Base-by-base conservation (phyloP, 257 asterid species). In the Salvia splendens region DNA sequence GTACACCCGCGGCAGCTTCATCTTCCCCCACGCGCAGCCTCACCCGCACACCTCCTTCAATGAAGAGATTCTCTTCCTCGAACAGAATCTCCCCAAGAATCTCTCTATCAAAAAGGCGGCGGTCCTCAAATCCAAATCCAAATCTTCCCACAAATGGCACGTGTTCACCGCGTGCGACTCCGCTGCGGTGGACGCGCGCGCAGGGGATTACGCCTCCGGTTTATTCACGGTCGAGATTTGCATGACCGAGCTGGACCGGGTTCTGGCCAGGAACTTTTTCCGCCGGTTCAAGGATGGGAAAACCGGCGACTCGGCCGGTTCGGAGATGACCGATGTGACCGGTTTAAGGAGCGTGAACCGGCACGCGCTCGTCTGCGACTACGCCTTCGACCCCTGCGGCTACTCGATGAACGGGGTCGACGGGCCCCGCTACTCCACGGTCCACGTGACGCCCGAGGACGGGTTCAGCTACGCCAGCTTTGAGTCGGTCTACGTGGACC, bases 401-500 rank as follows among this genome's bases (percentile, higher is more conserved):
- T 94, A 94, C 64, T 94, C 99, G 0, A 94, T 94, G 99, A 94
- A 94, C 59, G 95, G 97, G 0, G 57, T 91, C 3, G 95, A 88
- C 30, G 81, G 80, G 8, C 74, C 76, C 66, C 93, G 96, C 35
- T 94, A 94, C 69, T 94, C 96, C 1, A 94, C 99, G 4, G 85
- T 94, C 51, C 99, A 94, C 62, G 99, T 94, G 11, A 94, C 99
- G 7, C 99, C 99, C 4, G 99, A 94, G 78, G 97, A 94, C 9
- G 99, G 92, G 1, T 91, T 86, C 56, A 94, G 99, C 64, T 94
- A 94, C 57, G 99, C 99, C 0, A 94, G 99, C 65, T 94, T 74
- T 63, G 99, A 94, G 74, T 86, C 94, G 14, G 71, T 88, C 2
- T 77, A 77, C 66, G 91, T 83, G 12, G 82, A 74, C 24, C 67